Evolutionary conservation across 2,329 filamentous ascomycete species (phyloP).

Genomic region (Aspergillus arachidicola): DNA sequence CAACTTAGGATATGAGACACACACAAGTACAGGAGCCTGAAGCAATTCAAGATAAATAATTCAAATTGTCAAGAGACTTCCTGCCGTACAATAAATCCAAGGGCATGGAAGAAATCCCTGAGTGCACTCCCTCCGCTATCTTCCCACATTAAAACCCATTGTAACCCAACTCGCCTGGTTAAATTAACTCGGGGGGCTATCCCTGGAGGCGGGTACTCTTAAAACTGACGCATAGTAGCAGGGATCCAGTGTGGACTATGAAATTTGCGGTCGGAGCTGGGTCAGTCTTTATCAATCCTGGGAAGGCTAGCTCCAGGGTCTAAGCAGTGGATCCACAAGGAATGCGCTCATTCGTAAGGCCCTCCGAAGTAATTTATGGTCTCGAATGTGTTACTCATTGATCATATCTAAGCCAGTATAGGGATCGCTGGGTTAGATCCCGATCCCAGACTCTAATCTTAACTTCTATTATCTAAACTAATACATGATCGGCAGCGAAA

Average conservation of each 20-base stretch:
- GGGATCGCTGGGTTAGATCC: neutral
- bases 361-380: neutral
- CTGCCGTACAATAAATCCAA: neutral
- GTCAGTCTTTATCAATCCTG: neutral
- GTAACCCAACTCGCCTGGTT: neutral
- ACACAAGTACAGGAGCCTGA: neutral
- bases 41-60: neutral
- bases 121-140: neutral
- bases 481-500: neutral
- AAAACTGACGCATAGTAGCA: neutral
- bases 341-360: neutral
- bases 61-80: neutral
- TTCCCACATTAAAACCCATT: neutral
- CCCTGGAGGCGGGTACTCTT: neutral
- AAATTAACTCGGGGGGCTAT: neutral
- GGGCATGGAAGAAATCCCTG: neutral
- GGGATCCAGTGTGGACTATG: neutral
- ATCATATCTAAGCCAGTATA: too few species aligned
- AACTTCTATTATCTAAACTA: neutral
- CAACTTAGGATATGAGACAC: neutral
- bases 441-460: neutral
- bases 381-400: neutral
- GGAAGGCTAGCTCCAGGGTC: neutral
- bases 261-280: neutral
- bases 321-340: neutral